A percentile compares a stretch with the other conserved stretches of the same genome.
Evolutionary conservation across 495 filamentous ascomycete species (phyloP).

Genomic region (Podospora conica): DNA sequence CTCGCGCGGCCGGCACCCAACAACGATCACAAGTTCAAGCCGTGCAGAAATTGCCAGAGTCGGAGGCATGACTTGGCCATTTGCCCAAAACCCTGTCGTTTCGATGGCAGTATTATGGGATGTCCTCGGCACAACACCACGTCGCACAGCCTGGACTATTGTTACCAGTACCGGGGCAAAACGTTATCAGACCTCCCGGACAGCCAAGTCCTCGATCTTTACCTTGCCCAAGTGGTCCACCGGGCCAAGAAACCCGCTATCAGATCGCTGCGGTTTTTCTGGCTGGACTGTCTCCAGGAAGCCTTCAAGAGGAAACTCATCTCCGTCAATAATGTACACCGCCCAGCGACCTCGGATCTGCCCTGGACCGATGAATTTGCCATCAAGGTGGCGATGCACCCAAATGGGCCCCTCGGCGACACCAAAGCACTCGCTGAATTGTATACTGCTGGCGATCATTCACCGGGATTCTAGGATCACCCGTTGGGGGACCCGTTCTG

Average conservation of each 20-base stretch:
- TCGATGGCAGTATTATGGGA: background rate
- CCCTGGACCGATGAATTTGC: background rate
- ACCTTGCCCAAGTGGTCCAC: background rate
- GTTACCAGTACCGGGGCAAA: background rate
- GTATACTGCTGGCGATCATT: too few relatives aligned
- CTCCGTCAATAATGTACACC: background rate
- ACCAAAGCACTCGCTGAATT: too few relatives aligned
- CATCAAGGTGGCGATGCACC: background rate
- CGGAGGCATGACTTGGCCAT: background rate
- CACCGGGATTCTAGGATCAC: too few relatives aligned
- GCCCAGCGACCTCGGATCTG: background rate
- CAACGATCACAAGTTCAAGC: background rate
- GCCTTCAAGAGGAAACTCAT: background rate
- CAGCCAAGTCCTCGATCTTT: background rate
- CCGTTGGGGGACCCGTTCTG: background rate
- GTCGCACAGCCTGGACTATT: background rate
- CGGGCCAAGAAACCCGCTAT: background rate
- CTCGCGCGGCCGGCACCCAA: background rate
- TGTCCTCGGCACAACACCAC: background rate
- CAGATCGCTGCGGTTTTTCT: background rate
- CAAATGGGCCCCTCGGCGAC: too few relatives aligned
- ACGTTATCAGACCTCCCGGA: background rate
- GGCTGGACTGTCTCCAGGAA: background rate
- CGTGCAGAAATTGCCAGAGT: background rate
- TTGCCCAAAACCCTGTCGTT: background rate